Percentiles rank a stretch among this genome's conserved stretches.
phyloP scores from a whole-genome alignment of 2,329 filamentous ascomycete species.

The Metarhizium anisopliae region DNA sequence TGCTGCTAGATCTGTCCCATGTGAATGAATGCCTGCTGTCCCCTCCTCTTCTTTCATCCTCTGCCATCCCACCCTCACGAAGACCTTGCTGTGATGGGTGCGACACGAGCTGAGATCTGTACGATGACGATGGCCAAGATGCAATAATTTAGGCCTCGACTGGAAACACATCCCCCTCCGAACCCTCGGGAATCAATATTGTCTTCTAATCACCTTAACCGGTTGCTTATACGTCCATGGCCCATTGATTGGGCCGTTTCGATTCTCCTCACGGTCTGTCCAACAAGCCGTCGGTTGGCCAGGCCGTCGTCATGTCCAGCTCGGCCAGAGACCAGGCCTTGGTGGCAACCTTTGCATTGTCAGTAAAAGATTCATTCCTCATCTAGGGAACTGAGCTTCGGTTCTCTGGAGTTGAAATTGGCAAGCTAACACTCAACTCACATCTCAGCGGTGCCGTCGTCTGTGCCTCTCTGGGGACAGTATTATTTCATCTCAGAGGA shows the following conservation, averaged over 20 bases:
- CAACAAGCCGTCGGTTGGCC: constrained; percentile 14
- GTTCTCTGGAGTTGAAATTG: neutral
- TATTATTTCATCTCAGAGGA: constrained; percentile 37
- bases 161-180: neutral
- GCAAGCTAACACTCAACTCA: neutral
- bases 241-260: constrained; percentile 40
- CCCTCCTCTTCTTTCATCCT: neutral
- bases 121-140: neutral
- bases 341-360: constrained; percentile 47
- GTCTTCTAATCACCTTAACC: neutral
- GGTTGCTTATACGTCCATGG: constrained; percentile 12
- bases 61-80: neutral
- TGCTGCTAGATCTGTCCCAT: neutral
- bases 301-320: constrained; percentile 31
- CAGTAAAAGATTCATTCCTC: constrained; percentile 17
- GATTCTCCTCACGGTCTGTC: constrained; percentile 21
- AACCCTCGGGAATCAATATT: neutral
- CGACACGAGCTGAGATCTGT: neutral
- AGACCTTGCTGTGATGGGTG: neutral
- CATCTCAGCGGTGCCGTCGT: constrained; percentile 39
- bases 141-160: neutral
- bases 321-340: constrained; percentile 37
- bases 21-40: neutral
- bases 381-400: neutral
- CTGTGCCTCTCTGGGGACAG: constrained; percentile 38